Evolutionary conservation across 2,329 filamentous ascomycete species (phyloP).

Genomic region (Aureobasidium subglaciale): DNA sequence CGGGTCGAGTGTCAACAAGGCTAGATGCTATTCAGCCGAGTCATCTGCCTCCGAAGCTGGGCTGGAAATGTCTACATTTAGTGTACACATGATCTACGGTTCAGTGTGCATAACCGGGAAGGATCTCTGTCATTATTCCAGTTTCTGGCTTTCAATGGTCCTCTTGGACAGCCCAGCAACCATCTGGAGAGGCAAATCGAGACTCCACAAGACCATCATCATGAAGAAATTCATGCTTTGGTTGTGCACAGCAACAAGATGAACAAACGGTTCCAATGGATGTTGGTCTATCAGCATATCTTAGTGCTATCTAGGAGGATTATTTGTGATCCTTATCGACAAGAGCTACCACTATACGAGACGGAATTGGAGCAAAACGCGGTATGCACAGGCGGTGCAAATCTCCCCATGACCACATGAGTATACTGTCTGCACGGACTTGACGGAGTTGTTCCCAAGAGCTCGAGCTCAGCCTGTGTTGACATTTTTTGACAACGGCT

Average conservation of each 20-base stretch:
- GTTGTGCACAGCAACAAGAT: constrained; percentile 15
- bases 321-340: constrained; percentile 15
- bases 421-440: not conserved
- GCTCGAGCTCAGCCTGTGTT: not conserved
- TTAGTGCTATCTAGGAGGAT: not conserved
- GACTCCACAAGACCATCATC: not conserved
- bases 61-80: not conserved
- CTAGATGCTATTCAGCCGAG: not conserved
- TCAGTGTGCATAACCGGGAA: not conserved
- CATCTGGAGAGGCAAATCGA: not conserved
- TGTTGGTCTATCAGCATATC: constrained; percentile 1
- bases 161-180: not conserved
- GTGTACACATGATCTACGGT: not conserved
- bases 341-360: not conserved
- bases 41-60: not conserved
- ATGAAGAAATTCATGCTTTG: not conserved
- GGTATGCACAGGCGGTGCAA: constrained; percentile 13
- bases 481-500: constrained; percentile 2
- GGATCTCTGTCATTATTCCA: constrained; percentile 1
- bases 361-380: not conserved
- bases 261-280: constrained; percentile 14
- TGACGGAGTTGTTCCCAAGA: not conserved
- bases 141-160: not conserved
- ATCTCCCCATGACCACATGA: constrained; percentile 13
- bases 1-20: not conserved